Evolutionary conservation across 2,329 filamentous ascomycete species (phyloP).

Genomic region (Lasiodiplodia hormozganensis): DNA sequence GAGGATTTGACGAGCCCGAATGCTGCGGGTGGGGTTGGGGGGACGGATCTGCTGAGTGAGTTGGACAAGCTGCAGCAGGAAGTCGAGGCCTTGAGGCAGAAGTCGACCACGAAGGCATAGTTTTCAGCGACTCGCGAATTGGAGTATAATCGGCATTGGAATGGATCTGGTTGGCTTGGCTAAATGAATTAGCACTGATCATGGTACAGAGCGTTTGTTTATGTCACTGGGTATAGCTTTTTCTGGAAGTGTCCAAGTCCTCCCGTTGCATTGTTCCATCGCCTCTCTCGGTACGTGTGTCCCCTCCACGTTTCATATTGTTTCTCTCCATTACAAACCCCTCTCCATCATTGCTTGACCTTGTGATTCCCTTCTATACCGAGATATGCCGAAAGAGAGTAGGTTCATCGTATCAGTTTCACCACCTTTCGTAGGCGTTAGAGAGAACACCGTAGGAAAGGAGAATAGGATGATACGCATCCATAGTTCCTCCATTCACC

Average conservation of each 20-base stretch:
- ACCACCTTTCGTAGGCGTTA: not conserved
- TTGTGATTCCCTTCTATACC: not conserved
- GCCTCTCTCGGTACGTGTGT: constrained; percentile 14
- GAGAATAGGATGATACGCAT: not conserved
- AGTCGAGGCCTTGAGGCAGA: constrained; percentile 45
- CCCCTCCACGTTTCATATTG: not conserved
- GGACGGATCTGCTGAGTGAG: constrained; percentile 44
- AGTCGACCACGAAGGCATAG: constrained; percentile 12
- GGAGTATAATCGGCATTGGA: not conserved
- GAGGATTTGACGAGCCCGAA: not conserved
- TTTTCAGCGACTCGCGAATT: not conserved
- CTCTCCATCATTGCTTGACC: not conserved
- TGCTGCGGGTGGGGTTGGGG: not conserved
- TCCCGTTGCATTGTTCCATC: not conserved
- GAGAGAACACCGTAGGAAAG: not conserved
- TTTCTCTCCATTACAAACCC: not conserved
- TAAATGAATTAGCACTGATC: not conserved
- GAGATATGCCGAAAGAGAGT: not conserved
- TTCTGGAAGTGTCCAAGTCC: not conserved
- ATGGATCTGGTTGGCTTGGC: not conserved
- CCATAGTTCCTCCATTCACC: not conserved
- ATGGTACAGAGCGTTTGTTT: not conserved
- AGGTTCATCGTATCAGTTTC: not conserved
- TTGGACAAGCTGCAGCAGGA: constrained; percentile 49
- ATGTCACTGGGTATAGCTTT: constrained; percentile 1